Base-by-base conservation (phyloP, 331 rosid genomes). In the Rosa hybrid region DNA sequence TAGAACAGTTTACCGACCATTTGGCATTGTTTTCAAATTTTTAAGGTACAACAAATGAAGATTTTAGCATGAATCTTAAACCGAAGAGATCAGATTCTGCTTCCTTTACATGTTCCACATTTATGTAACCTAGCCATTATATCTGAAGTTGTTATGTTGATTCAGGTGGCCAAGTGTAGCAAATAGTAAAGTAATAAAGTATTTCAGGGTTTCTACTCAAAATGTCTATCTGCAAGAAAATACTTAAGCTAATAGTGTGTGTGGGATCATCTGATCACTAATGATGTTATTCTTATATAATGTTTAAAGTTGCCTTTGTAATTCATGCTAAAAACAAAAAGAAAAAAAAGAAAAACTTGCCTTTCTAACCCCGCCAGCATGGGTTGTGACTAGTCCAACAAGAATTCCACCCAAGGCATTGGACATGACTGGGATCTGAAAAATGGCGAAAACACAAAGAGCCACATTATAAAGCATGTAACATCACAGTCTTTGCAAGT, bases 301-400 rank as follows among this genome's bases (percentile, higher is more conserved):
- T 41, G 77, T 77, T 77, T 54, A 46, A 78, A 89, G 86, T 86
- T 85, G 74, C 99, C 98, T 91, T 91, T 81, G 93, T 86, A 89
- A 96, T 39, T 67, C 72, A 67, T 0, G 10, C 3, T 38, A 27
- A 17, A 67, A 16, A 17, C 1, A 67, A 67, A 42, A 8, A n/a
- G 1, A 8, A n/a, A 2, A n/a, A 2, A 56, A 56, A 56, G 2
- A 63, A 63, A 64, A 67, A 16, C 90, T 86, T 86, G 81, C 99
- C 99, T 96, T 96, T 83, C 97, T 86, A 90, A 96, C 99, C 27
- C 99, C 99, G 2, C 99, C 99, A 48, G 97, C 99, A 72, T 89
- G 67, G 79, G 90, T 91, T 75, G 99, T 96, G 76, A 96, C 90
- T 71, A 96, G 84, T 75, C 98, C 99, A 78, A 96, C 98, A 76